phyloP scores from a whole-genome alignment of 228 moss, liverwort and hornwort species.

The Sphagnum fallax region DNA sequence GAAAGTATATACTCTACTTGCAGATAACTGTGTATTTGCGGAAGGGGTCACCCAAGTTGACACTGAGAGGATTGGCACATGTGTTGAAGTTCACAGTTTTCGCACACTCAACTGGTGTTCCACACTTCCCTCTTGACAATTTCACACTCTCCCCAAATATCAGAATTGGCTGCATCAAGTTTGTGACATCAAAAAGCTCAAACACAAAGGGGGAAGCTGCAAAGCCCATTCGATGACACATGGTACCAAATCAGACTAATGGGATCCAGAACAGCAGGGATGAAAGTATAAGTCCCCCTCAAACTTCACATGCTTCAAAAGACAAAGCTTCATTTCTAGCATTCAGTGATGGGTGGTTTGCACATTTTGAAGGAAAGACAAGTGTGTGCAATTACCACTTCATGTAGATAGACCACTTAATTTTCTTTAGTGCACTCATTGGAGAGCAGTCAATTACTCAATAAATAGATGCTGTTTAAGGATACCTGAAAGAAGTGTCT shows the following conservation, averaged over 20 bases:
- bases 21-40: constrained; percentile 11
- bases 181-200: constrained; percentile 17
- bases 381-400: too few species aligned
- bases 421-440: too few species aligned
- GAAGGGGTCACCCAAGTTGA: constrained; percentile 11
- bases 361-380: too few species aligned
- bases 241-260: background rate
- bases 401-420: too few species aligned
- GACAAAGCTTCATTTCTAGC: too few species aligned
- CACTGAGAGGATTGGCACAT: constrained; percentile 1
- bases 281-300: too few species aligned
- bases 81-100: background rate
- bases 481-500: too few species aligned
- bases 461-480: too few species aligned
- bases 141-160: constrained; percentile 10
- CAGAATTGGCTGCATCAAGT: constrained; percentile 10
- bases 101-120: constrained; percentile 7
- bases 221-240: background rate
- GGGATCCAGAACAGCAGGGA: too few species aligned
- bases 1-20: constrained; percentile 1
- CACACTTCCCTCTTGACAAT: background rate
- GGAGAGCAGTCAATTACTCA: too few species aligned
- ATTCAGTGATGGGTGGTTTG: too few species aligned
- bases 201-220: constrained; percentile 15
- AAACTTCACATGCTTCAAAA: too few species aligned